Conservation (phyloP, 2,329 filamentous ascomycete genomes). For the Sarocladiaceae sp. region DNA sequence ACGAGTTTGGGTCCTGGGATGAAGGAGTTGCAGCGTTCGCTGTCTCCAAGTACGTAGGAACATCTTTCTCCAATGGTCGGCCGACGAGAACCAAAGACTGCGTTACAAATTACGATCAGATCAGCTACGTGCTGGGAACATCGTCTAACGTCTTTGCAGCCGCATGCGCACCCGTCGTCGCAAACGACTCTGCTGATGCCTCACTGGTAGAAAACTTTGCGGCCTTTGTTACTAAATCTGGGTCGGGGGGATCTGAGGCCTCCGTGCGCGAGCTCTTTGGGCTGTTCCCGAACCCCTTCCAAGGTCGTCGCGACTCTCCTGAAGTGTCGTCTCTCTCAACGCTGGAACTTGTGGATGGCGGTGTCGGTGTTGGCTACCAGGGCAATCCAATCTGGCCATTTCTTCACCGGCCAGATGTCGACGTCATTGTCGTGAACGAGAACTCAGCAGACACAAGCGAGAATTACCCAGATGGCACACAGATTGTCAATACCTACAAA, state of each 20-base stretch:
- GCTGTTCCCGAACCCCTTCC: slow-evolving; percentile 3
- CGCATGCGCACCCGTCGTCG: neutral
- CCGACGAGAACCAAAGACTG: neutral
- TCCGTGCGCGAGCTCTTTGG: neutral
- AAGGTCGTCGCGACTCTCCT: neutral
- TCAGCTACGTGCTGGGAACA: slow-evolving; percentile 3
- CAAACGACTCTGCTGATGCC: neutral
- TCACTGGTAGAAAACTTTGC: neutral
- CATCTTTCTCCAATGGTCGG: neutral
- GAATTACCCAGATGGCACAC: neutral
- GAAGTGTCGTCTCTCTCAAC: neutral
- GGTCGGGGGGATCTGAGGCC: neutral
- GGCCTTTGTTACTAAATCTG: neutral
- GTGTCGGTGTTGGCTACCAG: slow-evolving; percentile 1
- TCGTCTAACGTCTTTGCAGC: neutral
- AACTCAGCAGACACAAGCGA: neutral
- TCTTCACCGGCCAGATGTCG: neutral
- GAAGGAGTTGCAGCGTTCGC: neutral
- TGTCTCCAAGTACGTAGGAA: slow-evolving; percentile 2
- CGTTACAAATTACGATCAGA: neutral
- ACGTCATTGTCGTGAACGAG: slow-evolving; percentile 5
- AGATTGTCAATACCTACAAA: neutral
- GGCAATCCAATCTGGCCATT: slow-evolving; percentile 3
- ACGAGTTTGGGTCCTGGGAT: slow-evolving; percentile 1
- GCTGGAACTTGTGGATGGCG: neutral